Conservation (phyloP, 148 eudicot genomes). For the Euryodendron excelsum region DNA sequence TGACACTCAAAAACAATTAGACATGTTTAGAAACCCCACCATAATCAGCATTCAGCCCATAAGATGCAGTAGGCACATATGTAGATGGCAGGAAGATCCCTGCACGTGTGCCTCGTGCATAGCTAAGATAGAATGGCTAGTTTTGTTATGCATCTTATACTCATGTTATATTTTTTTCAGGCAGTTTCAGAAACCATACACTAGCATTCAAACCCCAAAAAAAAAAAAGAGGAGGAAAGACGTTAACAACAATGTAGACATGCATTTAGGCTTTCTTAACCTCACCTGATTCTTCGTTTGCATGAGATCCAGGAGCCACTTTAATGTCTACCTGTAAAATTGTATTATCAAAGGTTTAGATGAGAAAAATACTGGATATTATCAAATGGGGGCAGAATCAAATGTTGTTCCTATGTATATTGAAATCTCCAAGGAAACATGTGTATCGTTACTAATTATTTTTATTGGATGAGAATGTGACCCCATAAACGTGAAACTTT, state of each 20-base stretch:
- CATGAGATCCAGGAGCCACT: slow-evolving; percentile 93
- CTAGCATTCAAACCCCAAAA: not conserved
- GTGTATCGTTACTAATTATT: not conserved
- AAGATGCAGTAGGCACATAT: not conserved
- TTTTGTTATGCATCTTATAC: not conserved
- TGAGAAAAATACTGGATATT: not conserved
- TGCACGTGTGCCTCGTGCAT: not conserved
- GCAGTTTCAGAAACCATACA: not conserved
- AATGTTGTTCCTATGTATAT: not conserved
- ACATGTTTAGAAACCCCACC: not conserved
- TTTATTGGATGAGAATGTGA: not conserved
- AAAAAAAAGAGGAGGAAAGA: not conserved
- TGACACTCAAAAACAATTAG: not conserved
- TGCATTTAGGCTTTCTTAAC: not conserved
- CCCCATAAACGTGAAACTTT: not conserved
- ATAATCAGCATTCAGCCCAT: not conserved
- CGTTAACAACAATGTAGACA: not conserved
- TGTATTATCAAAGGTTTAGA: not conserved
- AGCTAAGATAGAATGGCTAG: not conserved
- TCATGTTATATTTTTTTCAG: not conserved
- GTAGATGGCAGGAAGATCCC: not conserved
- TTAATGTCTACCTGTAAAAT: slow-evolving; percentile 75
- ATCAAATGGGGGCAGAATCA: not conserved
- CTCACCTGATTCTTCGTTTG: slow-evolving; percentile 83
- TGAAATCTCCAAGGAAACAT: not conserved